Base-by-base conservation (phyloP, 768 basidiomycete genomes). In the Russula compacta region DNA sequence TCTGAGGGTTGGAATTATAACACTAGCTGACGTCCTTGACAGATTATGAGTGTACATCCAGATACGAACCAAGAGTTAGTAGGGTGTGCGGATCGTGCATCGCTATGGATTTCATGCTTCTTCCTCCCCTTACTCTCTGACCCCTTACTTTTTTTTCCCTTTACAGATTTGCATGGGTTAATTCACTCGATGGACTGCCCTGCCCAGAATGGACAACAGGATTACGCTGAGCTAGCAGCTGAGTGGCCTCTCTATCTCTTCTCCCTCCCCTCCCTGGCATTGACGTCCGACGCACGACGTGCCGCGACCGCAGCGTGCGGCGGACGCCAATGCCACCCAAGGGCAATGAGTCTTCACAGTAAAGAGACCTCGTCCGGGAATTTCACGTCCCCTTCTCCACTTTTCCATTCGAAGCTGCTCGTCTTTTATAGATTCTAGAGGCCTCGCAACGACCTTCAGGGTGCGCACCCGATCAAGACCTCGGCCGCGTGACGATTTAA, bases 381-480 rank as follows among this genome's bases (percentile, higher is more conserved):
- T 29, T 29, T 29, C 2, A 29, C 24, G 3, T 29, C 24, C 24
- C 24, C 3, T 2, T 29, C 24, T 29, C 24, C 24, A 29, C 24
- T 2, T 29, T 29, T 29, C 24, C 24, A 29, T 29, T 29, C 24
- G 24, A 29, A 29, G 24, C 24, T 29, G 24, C 24, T 29, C 24
- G 24, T 29, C 24, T 29, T 29, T 29, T 29, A 3, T 29, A 29
- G 24, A 29, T 29, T 39, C 19, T 29, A 50, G 56, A 8, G 7
- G 19, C 17, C 48, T 40, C 24, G 7, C 39, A 53, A 40, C 14
- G 3, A 32, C 38, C 48, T 4, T 24, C 32, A 42, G 44, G 44
- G 56, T 58, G 56, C 56, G 56, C 56, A 58, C 17, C 56, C 39
- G 36, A 32, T 50, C 56, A 50, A 58, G 56, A 50, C 29, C 21